Base-by-base conservation (phyloP, 139 green algal genomes). In the Bryopsis sp. region DNA sequence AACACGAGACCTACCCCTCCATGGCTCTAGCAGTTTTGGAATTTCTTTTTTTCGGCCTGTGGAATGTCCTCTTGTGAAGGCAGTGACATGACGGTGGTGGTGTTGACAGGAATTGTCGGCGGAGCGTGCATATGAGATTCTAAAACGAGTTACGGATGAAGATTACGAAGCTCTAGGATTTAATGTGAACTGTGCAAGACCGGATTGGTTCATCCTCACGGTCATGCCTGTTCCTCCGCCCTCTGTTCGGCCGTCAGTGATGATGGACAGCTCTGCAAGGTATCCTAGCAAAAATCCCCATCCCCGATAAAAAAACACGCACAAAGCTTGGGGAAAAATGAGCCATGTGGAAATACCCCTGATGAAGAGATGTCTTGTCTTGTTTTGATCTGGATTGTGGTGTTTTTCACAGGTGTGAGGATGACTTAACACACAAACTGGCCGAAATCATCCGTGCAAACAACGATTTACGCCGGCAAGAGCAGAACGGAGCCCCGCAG, bases 351-450 rank as follows among this genome's bases (percentile, higher is more conserved):
- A 24, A 26, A 24, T 57, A 24, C 24, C 22, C 47, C 22, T 57
- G 47, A 22, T 22, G 22, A 24, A 22, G 47, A 26, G 47, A 26
- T 22, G 22, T 26, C 47, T 24, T 57, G 47, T 57, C 22, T 57
- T 24, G 22, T 57, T 57, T 24, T 39, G 57, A 39, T 64, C n/a
- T n/a, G n/a, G n/a, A n/a, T n/a, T 58, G 60, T 6, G 29, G 6
- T 35, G 28, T 68, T 8, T 11, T 32, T 2, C 47, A 31, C 74
- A 86, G 85, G 39, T 92, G 82, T 57, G 93, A 99, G 85, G 94
- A 99, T 76, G 94, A 99, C 76, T 71, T 99, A 47, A 99, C 94
- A 4, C 88, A 97, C 79, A 95, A 98, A 79, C 83, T 99, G 70
- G 82, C 79, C 35, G 91, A 97, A 76, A 97, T 99, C 70, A 80